Conservation (phyloP, 2,329 filamentous ascomycete species). For the Cladosporium sp. region DNA sequence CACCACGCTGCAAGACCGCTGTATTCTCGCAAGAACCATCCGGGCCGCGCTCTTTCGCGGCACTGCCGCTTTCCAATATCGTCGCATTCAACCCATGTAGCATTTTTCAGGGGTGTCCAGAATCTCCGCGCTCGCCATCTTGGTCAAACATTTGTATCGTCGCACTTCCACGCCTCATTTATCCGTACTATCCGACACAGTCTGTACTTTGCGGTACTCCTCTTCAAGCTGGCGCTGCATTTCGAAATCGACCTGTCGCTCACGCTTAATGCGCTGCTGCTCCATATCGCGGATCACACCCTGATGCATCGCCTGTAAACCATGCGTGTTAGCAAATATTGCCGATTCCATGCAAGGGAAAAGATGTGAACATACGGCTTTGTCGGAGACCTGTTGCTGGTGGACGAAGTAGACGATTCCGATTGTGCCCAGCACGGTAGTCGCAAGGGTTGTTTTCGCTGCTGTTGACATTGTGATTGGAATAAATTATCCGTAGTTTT, state of each 20-base stretch:
- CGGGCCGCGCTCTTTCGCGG: too few species aligned
- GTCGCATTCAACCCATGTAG: too few species aligned
- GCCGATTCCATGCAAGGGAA: conserved; percentile 4
- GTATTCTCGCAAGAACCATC: too few species aligned
- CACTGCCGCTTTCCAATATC: too few species aligned
- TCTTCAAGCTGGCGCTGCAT: conserved; percentile 79
- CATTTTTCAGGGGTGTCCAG: too few species aligned
- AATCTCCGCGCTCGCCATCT: too few species aligned
- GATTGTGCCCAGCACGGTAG: conserved; percentile 70
- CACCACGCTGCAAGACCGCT: too few species aligned
- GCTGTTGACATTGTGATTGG: conserved; percentile 71
- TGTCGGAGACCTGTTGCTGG: conserved; percentile 78
- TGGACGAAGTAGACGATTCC: conserved; percentile 82
- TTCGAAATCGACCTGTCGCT: conserved; percentile 91
- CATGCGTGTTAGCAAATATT: conserved; percentile 8
- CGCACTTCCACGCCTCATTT: neutral
- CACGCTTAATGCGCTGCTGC: conserved; percentile 81
- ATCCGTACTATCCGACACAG: conserved; percentile 53
- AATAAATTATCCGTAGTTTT: neutral
- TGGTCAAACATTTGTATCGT: too few species aligned
- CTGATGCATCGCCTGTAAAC: conserved; percentile 78
- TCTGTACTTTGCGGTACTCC: conserved; percentile 86
- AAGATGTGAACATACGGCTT: conserved; percentile 56
- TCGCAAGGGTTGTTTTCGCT: conserved; percentile 77
- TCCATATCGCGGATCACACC: conserved; percentile 94